These are phyloP conservation scores for Corinectria fuckeliana DNA, from an alignment of 2,329 filamentous ascomycete species.

Conservation along the genomic window DNA sequence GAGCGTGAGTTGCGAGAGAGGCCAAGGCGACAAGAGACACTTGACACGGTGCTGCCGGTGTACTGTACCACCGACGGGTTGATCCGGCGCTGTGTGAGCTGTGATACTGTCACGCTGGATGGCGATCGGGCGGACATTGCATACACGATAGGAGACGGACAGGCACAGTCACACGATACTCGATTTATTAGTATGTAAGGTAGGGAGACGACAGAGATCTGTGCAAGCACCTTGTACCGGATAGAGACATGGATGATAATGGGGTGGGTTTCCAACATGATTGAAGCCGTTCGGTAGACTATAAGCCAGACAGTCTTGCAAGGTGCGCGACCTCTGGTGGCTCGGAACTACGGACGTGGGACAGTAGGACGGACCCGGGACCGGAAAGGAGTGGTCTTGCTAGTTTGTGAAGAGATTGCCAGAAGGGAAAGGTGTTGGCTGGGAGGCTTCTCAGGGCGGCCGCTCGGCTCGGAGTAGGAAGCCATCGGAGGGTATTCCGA, in stretches of 20 bases:
- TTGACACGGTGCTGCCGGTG: constrained; percentile 20
- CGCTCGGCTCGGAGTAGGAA: constrained; percentile 2
- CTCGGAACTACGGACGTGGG: no score
- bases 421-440: constrained; percentile 1
- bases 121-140: background rate
- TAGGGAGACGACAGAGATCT: background rate
- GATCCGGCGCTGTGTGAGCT: constrained; percentile 20
- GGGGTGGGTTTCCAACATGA: background rate
- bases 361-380: no score
- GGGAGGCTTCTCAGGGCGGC: background rate
- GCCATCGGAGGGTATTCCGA: constrained; percentile 6
- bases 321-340: no score
- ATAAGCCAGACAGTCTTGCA: no score
- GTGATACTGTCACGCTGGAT: no score
- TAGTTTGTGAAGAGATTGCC: no score
- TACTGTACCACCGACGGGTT: constrained; percentile 21
- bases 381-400: no score
- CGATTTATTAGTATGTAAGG: background rate
- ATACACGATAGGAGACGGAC: constrained; percentile 1
- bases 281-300: no score
- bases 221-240: background rate
- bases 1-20: background rate
- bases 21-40: background rate
- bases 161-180: background rate
- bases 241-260: background rate